Evolutionary conservation across 2,329 filamentous ascomycete species (phyloP), one percentile per base, ranked within the genome.

Genomic region (Aspergillus alliaceus): DNA sequence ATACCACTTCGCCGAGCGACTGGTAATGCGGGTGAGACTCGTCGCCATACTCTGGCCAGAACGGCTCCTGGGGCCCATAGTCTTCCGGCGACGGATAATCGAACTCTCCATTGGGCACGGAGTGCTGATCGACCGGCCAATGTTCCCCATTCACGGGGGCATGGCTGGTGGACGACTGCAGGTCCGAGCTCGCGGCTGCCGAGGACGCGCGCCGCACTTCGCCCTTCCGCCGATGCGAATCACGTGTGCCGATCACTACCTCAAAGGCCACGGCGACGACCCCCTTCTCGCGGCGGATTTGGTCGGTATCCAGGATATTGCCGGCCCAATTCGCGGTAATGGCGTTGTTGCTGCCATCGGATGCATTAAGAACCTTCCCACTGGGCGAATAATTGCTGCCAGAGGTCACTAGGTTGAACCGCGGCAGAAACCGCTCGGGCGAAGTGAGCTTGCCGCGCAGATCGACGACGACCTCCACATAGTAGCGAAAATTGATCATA

Each of bases 401-500:
- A 57, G 68, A 75, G 25, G 74, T 75, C 42, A 77, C 84, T 65
- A 84, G 77, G 52, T 80, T 81, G 49, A 82, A 73, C 40, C 79
- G 82, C 9, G 82, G 84, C 18, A 87, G 76, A 63, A 84, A 84
- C 40, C 86, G 83, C 66, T 91, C 88, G 51, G 91, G 86, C n/a
- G 85, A 86, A 1, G 88, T 85, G 39, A 97, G 78, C 70, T 91
- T 95, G 35, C 93, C 93, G 47, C 95, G 93, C 0, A 98, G 82
- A 70, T 99, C 95, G 22, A 97, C 86, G 27, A 98, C 88, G 2
- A 97, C 90, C 73, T 99, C 95, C 20, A 97, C 84, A 64, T 93
- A 90, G 69, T 99, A 98, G 64, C 89, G 91, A 79, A 99, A 98
- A 66, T 88, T 92, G 63, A 99, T 95, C 87, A 98, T 95, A 32